Evolutionary conservation across 768 basidiomycete genomes (phyloP), one percentile per base, ranked within the genome.

Genomic region (Neoboletus subvelutipes): DNA sequence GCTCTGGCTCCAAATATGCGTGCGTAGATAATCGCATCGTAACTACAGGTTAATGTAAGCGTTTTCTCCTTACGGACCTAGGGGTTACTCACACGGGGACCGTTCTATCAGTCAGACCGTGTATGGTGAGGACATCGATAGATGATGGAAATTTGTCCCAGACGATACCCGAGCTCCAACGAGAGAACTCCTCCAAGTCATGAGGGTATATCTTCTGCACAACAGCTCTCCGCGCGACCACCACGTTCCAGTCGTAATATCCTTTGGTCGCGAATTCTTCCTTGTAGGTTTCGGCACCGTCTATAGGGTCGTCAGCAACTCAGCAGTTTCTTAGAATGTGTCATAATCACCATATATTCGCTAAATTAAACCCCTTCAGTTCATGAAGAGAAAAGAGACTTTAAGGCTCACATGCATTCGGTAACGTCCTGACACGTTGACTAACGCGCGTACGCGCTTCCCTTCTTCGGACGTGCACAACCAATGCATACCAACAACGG

Each of bases 361-460:
- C 71, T 72, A 34, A 33, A 31, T 45, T 4, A 36, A 29, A 12
- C n/a, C 29, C 17, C 49, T 20, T 64, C 45, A 66, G 53, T 50
- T n/a, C 11, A 26, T 20, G 28, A 34, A 34, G 43, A 48, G 47
- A 12, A 40, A 51, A 7, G 6, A 22, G 15, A 31, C 13, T 2
- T n/a, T 1, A n/a, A 57, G 33, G 18, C 26, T 78, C 69, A 88
- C 89, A 67, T 78, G 69, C 90, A 93, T 92, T 57, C 88, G 80
- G 68, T 91, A 92, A 50, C 92, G 80, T 7, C 85, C 90, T 18
- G 89, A 84, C 26, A 80, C 84, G 63, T 92, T 92, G 41, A 92
- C 84, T 53, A 85, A 86, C 7, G 80, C 83, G 10, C 80, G 71
- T 41, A 87, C 82, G 42, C 67, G 71, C 56, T 72, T 76, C 26